A percentile compares a stretch with the other conserved stretches of the same genome.
These are phyloP conservation scores for Lichtheimia corymbifera DNA, from an alignment of 371 early-diverging fungal genomes.

Conservation along the genomic window DNA sequence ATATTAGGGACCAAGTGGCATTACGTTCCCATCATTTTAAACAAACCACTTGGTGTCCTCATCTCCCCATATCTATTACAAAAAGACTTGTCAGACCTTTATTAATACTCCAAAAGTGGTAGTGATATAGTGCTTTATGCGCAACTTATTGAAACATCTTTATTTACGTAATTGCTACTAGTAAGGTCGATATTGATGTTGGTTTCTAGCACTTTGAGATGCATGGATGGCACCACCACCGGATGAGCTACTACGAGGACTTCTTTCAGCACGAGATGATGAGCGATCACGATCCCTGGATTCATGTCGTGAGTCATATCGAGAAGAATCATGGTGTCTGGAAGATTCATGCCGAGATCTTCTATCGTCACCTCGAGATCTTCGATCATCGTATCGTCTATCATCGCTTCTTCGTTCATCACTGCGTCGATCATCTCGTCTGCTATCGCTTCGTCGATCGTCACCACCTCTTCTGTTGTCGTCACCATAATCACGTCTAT, in stretches of 20 bases:
- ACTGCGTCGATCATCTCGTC: neutral
- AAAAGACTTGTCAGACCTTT: too few species aligned
- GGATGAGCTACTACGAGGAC: neutral
- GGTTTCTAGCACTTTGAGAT: constrained; percentile 35
- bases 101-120: too few species aligned
- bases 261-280: too few species aligned
- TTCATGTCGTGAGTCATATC: too few species aligned
- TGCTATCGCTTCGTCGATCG: neutral
- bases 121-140: too few species aligned
- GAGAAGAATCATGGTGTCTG: constrained; percentile 12
- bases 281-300: too few species aligned
- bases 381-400: neutral
- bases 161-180: constrained; percentile 1
- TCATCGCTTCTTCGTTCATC: neutral
- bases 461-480: neutral
- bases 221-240: constrained; percentile 42
- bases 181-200: constrained; percentile 42
- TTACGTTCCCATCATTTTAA: too few species aligned
- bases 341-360: constrained; percentile 4
- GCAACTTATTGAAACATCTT: neutral
- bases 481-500: constrained; percentile 2
- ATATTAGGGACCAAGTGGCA: too few species aligned
- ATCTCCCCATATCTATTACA: too few species aligned
- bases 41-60: too few species aligned
- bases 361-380: constrained; percentile 12